Evolutionary conservation across 257 asterid species (phyloP), one percentile per base, ranked within the genome.

Genomic region (Gentiana straminea): DNA sequence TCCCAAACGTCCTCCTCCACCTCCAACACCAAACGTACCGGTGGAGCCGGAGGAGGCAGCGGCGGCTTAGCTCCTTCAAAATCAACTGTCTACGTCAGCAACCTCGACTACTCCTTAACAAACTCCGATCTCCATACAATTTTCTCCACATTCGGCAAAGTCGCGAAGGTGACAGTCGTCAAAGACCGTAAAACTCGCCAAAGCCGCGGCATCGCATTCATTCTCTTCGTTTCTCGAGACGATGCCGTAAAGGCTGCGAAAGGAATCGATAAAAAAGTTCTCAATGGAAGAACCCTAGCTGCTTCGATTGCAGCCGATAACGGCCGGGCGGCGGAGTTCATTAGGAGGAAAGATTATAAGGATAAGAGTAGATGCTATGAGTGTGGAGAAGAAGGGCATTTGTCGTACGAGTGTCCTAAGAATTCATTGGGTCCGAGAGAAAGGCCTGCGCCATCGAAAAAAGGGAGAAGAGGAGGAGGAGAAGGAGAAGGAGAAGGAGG

Each of bases 281-380:
- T 87, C 37, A 87, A 87, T 46, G 94, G 94, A 8, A 63, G 97
- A 70, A 84, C 97, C 50, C 76, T 91, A 48, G 47, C 74, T 6
- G 95, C 98, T n/a, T 84, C 98, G 11, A 87, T 91, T 33, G 98
- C 98, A 0, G 51, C 94, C 0, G 98, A 91, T 66, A 91, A 91
- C 52, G 98, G 98, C 4, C 89, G 98, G 3, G 97, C 95, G 0
- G 49, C 92, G 24, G 98, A 91, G 82, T 91, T 91, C 57, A 91
- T 91, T 11, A 76, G 77, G 83, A 80, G 69, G 65, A 91, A 67
- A 71, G 93, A 77, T 61, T 91, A 91, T 61, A 84, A 77, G 88
- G 98, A 91, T 57, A 91, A 87, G 81, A 87, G 98, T 46, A 71
- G 83, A 83, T 91, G 98, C 55, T 87, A 87, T 36, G 98, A 91